Base-by-base conservation (phyloP, 176 grass and related monocot species). In the Triticum aestivum region DNA sequence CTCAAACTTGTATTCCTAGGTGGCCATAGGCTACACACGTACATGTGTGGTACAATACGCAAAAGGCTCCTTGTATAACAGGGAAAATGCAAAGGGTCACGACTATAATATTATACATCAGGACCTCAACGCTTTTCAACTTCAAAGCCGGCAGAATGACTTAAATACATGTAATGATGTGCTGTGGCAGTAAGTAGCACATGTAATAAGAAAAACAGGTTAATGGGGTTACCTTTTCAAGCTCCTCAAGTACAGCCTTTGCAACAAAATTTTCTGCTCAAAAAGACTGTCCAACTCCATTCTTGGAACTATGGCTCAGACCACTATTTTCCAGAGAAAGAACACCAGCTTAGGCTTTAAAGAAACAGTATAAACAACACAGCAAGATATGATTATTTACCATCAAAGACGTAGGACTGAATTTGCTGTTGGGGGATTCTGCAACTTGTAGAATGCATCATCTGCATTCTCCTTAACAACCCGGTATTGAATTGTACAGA, bases 381-480 rank as follows among this genome's bases (percentile, higher is more conserved):
- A 87, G 8, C 66, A 81, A 32, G 34, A 63, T 74, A 61, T 62
- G 47, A 73, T 24, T 52, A 87, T 61, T 73, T 92, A 98, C 96
- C 96, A 81, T 98, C 96, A 91, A 98, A 98, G 67, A 96, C 93
- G 29, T 92, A 98, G 39, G 90, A 79, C 84, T 92, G 91, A 77
- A 98, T 98, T 87, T 98, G 96, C 81, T 96, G 79, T 75, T 92
- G 71, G 41, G 47, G 93, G 93, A 84, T 94, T 98, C 90, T 98
- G 92, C 86, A 98, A 86, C 80, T 98, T 93, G 80, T 98, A 96
- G 79, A 91, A 98, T 69, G 92, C 96, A 88, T 98, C 93, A 69
- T 96, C 96, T 74, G 92, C 96, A 47, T 89, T 75, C 89, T 92
- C 90, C 83, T 94, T 96, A 81, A 98, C 73, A 88, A 96, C 69